Evolutionary conservation across 2,329 filamentous ascomycete genomes (phyloP).

Genomic region (Ascochyta clinopodiicola): DNA sequence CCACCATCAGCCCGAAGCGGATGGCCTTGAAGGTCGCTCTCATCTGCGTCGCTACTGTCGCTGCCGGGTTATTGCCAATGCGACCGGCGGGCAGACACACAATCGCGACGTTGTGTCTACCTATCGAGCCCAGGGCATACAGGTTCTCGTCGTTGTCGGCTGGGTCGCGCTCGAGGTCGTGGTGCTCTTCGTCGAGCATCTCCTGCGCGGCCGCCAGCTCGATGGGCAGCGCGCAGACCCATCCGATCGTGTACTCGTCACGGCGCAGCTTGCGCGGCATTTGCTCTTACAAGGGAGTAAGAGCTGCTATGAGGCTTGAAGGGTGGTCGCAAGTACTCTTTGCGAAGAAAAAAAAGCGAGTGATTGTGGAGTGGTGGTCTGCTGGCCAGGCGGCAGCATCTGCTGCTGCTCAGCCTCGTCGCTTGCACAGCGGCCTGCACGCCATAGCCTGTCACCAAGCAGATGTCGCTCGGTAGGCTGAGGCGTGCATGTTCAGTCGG

Average conservation of each 20-base stretch:
- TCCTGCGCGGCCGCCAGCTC: constrained; percentile 20
- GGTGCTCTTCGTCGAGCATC: constrained; percentile 11
- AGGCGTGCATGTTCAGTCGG: no score
- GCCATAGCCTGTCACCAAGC: no score
- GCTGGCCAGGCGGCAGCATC: no score
- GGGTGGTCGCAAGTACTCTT: no score
- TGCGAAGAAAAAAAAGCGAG: no score
- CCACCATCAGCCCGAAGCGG: constrained; percentile 9
- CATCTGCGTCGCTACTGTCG: constrained; percentile 38
- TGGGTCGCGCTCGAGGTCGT: background rate
- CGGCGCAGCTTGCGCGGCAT: background rate
- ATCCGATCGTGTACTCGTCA: constrained; percentile 23
- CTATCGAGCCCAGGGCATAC: background rate
- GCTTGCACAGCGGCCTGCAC: no score
- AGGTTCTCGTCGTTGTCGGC: background rate
- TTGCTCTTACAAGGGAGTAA: no score
- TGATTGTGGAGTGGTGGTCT: no score
- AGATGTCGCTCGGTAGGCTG: no score
- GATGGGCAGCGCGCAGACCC: constrained; percentile 22
- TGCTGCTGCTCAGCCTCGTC: no score
- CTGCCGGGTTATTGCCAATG: constrained; percentile 40
- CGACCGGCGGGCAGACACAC: constrained; percentile 3
- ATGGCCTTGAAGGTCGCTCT: constrained; percentile 29
- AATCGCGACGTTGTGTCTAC: constrained; percentile 4
- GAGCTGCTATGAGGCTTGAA: no score